phyloP scores from a whole-genome alignment of 768 basidiomycete genomes.

The Tephrocybe sp. region DNA sequence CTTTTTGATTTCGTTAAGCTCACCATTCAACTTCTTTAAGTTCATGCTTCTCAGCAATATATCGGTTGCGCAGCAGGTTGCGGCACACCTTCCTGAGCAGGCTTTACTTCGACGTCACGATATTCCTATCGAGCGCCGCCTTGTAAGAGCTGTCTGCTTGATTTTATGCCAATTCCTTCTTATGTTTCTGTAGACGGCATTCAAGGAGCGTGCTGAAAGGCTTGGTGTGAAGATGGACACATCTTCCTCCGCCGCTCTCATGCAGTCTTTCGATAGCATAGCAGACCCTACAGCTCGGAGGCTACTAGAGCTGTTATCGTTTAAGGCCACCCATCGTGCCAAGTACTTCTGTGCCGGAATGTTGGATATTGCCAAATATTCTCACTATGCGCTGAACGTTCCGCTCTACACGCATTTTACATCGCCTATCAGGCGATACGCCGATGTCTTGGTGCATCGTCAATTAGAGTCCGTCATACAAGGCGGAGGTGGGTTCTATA shows the following conservation, averaged over 20 bases:
- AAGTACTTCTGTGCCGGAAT: slow-evolving; percentile 99
- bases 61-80: slow-evolving; percentile 88
- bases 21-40: slow-evolving; percentile 32
- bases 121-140: slow-evolving; percentile 84
- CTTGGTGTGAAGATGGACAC: slow-evolving; percentile 83
- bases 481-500: slow-evolving; percentile 50
- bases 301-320: slow-evolving; percentile 79
- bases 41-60: slow-evolving; percentile 95
- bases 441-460: slow-evolving; percentile 93
- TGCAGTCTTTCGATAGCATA: slow-evolving; percentile 79
- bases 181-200: slow-evolving; percentile 52
- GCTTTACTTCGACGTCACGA: slow-evolving; percentile 96
- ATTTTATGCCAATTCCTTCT: neutral
- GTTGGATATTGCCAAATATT: slow-evolving; percentile 98
- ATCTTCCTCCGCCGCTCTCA: slow-evolving; percentile 74
- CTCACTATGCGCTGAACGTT: slow-evolving; percentile 85
- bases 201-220: slow-evolving; percentile 77
- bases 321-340: slow-evolving; percentile 91
- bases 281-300: slow-evolving; percentile 68
- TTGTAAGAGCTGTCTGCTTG: slow-evolving; percentile 46
- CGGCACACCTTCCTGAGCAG: slow-evolving; percentile 93
- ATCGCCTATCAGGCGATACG: slow-evolving; percentile 89
- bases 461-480: slow-evolving; percentile 89
- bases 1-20: neutral
- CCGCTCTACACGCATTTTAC: slow-evolving; percentile 95